These are phyloP conservation scores for Cladophialophora yegresii DNA, from an alignment of 2,329 filamentous ascomycete genomes.

Conservation along the genomic window DNA sequence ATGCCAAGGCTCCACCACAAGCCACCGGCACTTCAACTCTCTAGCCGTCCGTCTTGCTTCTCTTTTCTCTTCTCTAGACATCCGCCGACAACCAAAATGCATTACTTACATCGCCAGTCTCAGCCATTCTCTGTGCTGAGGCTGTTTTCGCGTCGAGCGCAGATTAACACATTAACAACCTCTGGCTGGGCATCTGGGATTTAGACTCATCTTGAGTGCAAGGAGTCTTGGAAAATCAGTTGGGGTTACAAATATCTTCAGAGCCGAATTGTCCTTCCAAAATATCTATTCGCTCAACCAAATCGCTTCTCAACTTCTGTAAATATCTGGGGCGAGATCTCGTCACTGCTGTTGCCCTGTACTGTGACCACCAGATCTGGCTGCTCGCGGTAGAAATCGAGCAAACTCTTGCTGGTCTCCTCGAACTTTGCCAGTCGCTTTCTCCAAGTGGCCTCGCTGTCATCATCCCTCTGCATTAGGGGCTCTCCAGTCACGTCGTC, in stretches of 20 bases:
- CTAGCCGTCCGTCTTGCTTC: not conserved
- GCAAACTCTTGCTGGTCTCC: conserved; percentile 78
- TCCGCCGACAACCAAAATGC: conserved; percentile 33
- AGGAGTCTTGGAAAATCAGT: conserved; percentile 38
- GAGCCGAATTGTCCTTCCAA: not conserved
- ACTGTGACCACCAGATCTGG: conserved; percentile 80
- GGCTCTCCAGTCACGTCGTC: conserved; percentile 91
- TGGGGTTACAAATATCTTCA: conserved; percentile 33
- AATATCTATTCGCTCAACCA: conserved; percentile 38
- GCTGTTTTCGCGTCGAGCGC: conserved; percentile 36
- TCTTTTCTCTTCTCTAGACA: conserved; percentile 22
- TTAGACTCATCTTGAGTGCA: conserved; percentile 39
- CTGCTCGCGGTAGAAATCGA: conserved; percentile 79
- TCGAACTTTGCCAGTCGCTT: conserved; percentile 78
- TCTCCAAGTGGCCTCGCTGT: conserved; percentile 83
- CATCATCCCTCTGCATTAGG: conserved; percentile 79
- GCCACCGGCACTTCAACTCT: not conserved
- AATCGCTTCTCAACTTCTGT: conserved; percentile 80
- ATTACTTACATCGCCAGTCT: conserved; percentile 35
- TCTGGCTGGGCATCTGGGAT: conserved; percentile 38
- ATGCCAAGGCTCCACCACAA: conserved; percentile 12
- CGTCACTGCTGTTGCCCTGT: conserved; percentile 84
- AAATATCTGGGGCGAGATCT: conserved; percentile 89
- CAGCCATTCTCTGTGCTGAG: conserved; percentile 29
- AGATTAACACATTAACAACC: conserved; percentile 29